phyloP scores from a whole-genome alignment of 2,329 filamentous ascomycete species.

The Sarocladiaceae sp. region DNA sequence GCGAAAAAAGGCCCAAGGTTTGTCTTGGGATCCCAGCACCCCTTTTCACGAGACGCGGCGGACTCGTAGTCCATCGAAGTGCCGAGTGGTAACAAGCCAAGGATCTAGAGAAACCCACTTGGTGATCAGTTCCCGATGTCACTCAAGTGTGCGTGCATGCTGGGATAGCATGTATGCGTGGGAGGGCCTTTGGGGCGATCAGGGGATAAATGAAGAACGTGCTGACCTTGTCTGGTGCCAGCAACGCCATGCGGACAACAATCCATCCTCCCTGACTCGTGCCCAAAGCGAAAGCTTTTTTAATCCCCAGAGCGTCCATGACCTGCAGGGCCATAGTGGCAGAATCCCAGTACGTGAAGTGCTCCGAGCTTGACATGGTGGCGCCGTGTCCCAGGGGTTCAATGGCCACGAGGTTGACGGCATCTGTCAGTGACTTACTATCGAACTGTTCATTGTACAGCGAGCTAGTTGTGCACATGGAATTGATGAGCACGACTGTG shows the following conservation, averaged over 20 bases:
- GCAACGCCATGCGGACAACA: slow-evolving; percentile 41
- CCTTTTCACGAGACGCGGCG: slow-evolving; percentile 33
- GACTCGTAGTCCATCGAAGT: slow-evolving; percentile 50
- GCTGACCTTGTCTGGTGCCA: slow-evolving; percentile 40
- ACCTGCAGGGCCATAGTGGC: slow-evolving; percentile 50
- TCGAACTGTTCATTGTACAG: slow-evolving; percentile 39
- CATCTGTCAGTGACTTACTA: slow-evolving; percentile 30
- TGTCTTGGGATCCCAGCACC: slow-evolving; percentile 42
- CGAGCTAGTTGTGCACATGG: slow-evolving; percentile 42
- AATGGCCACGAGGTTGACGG: slow-evolving; percentile 43
- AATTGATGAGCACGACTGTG: slow-evolving; percentile 45
- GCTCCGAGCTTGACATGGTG: slow-evolving; percentile 34
- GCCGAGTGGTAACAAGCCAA: slow-evolving; percentile 41
- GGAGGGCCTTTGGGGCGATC: background rate
- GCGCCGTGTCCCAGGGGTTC: slow-evolving; percentile 47
- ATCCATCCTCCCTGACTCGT: slow-evolving; percentile 49
- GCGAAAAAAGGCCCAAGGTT: slow-evolving; percentile 36
- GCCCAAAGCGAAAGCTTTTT: slow-evolving; percentile 43
- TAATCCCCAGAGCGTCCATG: slow-evolving; percentile 41
- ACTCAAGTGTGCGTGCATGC: slow-evolving; percentile 9
- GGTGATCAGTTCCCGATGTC: slow-evolving; percentile 8
- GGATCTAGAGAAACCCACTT: slow-evolving; percentile 27
- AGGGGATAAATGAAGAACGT: background rate
- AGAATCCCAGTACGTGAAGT: slow-evolving; percentile 51
- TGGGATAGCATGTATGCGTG: background rate